phyloP scores from a whole-genome alignment of 1,284 basidiomycete species.

The Salmacisia buchloeana region DNA sequence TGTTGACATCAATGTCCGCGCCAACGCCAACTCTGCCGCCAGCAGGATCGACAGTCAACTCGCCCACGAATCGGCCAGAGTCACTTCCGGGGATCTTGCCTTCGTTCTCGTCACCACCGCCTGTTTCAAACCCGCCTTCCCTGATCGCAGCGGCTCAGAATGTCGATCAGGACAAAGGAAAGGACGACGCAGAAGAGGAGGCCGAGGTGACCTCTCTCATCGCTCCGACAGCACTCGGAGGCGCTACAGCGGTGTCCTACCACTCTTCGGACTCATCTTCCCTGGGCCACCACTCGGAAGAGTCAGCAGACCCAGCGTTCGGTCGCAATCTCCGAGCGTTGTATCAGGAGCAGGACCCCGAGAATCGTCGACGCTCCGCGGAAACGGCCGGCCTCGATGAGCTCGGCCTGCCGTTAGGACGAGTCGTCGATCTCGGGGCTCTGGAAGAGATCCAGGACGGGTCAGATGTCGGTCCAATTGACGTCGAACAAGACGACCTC shows the following conservation, averaged over 20 bases:
- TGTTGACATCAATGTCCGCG: not conserved
- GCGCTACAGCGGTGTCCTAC: not conserved
- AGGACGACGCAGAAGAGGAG: not conserved
- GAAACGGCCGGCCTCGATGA: not conserved
- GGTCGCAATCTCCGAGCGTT: not conserved
- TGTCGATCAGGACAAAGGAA: not conserved
- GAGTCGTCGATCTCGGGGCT: no score
- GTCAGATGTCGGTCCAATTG: not conserved
- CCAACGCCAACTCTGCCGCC: not conserved
- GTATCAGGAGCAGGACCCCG: not conserved
- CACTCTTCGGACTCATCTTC: slow-evolving; percentile 3
- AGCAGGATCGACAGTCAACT: no score
- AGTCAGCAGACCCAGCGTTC: slow-evolving; percentile 2
- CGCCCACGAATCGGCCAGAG: not conserved
- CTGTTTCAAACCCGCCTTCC: not conserved
- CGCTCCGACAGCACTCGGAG: not conserved
- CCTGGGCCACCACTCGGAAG: not conserved
- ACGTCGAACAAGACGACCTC: not conserved
- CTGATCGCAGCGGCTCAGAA: not conserved
- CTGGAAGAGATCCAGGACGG: no score
- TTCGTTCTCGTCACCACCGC: not conserved
- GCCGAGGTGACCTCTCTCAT: not conserved
- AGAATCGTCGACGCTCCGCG: not conserved
- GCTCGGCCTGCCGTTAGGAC: not conserved
- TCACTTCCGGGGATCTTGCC: not conserved